phyloP scores from a whole-genome alignment of 108 stramenopile species.

The Cyclotella atomus region DNA sequence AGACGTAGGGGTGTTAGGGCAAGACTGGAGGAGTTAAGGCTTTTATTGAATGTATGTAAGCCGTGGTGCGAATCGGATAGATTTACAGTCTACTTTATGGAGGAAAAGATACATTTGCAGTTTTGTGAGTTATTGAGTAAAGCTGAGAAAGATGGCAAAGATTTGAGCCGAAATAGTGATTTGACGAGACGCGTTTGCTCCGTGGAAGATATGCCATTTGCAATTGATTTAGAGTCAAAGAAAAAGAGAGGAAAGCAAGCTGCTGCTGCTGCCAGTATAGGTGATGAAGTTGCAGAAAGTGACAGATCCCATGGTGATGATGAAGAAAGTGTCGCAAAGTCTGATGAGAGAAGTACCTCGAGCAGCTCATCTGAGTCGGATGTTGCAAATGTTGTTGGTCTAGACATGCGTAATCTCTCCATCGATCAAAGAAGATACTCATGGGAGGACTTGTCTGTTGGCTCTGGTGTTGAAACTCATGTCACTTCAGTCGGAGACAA shows the following conservation, averaged over 20 bases:
- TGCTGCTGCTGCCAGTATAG: neutral
- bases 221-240: conserved; percentile 26
- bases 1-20: conserved; percentile 35
- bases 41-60: conserved; percentile 31
- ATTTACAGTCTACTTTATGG: conserved; percentile 45
- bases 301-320: neutral
- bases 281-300: neutral
- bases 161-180: conserved; percentile 10
- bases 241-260: conserved; percentile 27
- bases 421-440: too few relatives aligned
- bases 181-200: conserved; percentile 17
- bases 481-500: too few relatives aligned
- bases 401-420: conserved; percentile 15
- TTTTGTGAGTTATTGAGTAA: conserved; percentile 32
- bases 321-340: neutral
- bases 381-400: neutral
- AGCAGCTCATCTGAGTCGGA: neutral
- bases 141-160: conserved; percentile 18
- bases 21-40: conserved; percentile 49
- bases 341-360: neutral
- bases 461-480: too few relatives aligned
- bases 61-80: conserved; percentile 47
- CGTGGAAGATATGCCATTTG: conserved; percentile 57
- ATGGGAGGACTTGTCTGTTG: too few relatives aligned
- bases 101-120: conserved; percentile 19